Base-by-base conservation (phyloP, 2,329 filamentous ascomycete genomes). In the Fusarium zealandicum region DNA sequence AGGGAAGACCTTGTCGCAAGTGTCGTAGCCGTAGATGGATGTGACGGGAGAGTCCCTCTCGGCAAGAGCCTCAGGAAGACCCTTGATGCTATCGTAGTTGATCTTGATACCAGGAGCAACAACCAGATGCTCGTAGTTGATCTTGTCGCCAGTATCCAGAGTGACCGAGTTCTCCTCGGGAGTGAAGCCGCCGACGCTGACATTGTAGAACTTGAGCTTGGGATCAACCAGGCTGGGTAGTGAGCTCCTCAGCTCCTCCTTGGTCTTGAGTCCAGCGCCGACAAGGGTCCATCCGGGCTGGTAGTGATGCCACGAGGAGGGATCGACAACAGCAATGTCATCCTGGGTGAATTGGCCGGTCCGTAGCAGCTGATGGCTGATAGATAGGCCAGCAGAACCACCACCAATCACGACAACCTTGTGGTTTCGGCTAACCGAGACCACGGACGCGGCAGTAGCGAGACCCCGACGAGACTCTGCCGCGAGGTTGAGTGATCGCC, bases 271-370 rank as follows among this genome's bases (percentile, higher is more conserved):
- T 4, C 86, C 86, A 32, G 83, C 85, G 36, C 86, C 86, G 2
- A 89, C 86, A 1, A 89, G 76, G 2, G 87, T 89, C 86, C 86
- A 89, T 47, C 86, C 86, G 1, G 86, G 85, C 70, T 89, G 86
- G 69, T 88, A 89, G 73, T 89, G 79, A 67, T 89, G 86, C 77
- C 79, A 86, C 59, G 73, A 68, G 1, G 86, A 79, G 0, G 86
- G 86, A 59, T 89, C 86, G 36, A 89, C 73, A 20, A 89, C 65
- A 22, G 86, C 86, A 55, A 89, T 87, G 54, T 89, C 86, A 27
- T 84, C 76, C 36, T 78, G 73, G 0, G 70, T 59, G 64, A 88
- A 88, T 20, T 78, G 78, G 36, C 83, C 84, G 0, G 78, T 76
- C 2, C 79, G 79, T 4, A 89, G 79, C 3, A 91, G 80, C 73